Percentiles rank a stretch among this genome's conserved stretches.
Conservation (phyloP, 2,329 filamentous ascomycete genomes). For the Aspergillus eucalypticola region DNA sequence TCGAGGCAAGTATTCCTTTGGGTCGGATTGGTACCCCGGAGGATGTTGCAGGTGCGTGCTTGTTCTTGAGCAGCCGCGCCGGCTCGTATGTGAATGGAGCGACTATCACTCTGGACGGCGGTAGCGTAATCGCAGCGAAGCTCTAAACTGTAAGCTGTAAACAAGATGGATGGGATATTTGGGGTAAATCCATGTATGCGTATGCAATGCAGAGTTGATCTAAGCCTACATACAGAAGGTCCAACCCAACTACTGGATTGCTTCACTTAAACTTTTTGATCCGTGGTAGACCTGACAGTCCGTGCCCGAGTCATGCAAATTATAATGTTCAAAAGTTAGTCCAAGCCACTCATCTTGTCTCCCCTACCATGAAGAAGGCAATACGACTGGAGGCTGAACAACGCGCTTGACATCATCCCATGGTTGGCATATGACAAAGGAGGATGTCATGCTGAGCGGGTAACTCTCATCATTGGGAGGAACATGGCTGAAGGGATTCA, state of each 20-base stretch:
- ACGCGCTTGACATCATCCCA: neutral
- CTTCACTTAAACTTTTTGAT: neutral
- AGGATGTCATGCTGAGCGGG: neutral
- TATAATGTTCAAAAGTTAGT: neutral
- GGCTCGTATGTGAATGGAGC: slow-evolving; percentile 68
- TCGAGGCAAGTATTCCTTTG: slow-evolving; percentile 62
- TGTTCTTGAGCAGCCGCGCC: slow-evolving; percentile 68
- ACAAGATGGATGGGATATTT: neutral
- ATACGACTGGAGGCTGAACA: too few species aligned
- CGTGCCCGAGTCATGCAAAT: neutral
- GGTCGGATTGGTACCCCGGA: slow-evolving; percentile 66
- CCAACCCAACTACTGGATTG: slow-evolving; percentile 1
- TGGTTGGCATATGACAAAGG: neutral
- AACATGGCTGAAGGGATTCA: neutral
- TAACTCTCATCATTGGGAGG: neutral
- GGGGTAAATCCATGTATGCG: neutral
- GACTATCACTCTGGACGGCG: slow-evolving; percentile 64
- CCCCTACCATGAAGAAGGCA: neutral
- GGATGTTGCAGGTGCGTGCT: slow-evolving; percentile 70
- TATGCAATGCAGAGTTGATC: neutral
- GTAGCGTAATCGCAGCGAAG: slow-evolving; percentile 45
- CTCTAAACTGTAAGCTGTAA: slow-evolving; percentile 29
- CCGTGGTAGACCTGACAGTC: neutral
- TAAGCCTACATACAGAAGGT: slow-evolving; percentile 8
- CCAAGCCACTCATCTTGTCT: neutral